Percentiles rank a stretch among this genome's conserved stretches.
These are phyloP conservation scores for Sarcomyxa edulis DNA, from an alignment of 768 basidiomycete species.

Conservation along the genomic window DNA sequence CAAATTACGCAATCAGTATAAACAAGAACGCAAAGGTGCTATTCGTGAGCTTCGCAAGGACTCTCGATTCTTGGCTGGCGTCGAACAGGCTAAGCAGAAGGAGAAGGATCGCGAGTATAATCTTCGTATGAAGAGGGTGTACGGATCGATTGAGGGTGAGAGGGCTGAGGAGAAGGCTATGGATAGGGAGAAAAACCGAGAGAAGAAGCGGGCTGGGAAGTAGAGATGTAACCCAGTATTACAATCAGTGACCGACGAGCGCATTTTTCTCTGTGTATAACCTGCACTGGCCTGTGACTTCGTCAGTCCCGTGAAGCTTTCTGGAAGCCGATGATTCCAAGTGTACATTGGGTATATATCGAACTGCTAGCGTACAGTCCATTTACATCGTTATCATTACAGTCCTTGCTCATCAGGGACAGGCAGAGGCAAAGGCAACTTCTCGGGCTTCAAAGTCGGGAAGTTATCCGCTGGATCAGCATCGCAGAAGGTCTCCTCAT, in stretches of 20 bases:
- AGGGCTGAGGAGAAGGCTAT: conserved; percentile 92
- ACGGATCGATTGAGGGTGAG: conserved; percentile 74
- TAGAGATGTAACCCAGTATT: conserved; percentile 27
- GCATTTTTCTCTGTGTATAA: neutral
- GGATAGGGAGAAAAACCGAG: conserved; percentile 77
- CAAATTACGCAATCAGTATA: conserved; percentile 85
- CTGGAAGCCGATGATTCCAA: too few relatives aligned
- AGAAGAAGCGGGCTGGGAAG: conserved; percentile 75
- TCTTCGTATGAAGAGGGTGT: conserved; percentile 79
- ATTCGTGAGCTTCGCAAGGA: conserved; percentile 96
- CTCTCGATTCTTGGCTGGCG: conserved; percentile 84
- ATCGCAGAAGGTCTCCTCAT: too few relatives aligned
- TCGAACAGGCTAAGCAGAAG: conserved; percentile 77
- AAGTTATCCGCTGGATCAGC: too few relatives aligned
- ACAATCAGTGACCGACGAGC: neutral
- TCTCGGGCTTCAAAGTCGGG: too few relatives aligned
- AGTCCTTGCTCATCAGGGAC: too few relatives aligned
- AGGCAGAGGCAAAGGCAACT: too few relatives aligned
- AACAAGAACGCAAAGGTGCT: conserved; percentile 95
- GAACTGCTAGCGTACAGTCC: too few relatives aligned
- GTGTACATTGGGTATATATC: too few relatives aligned
- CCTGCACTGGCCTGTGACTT: too few relatives aligned
- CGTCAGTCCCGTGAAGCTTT: too few relatives aligned
- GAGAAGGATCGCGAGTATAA: conserved; percentile 83
- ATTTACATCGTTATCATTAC: too few relatives aligned